Percentiles rank a stretch among this genome's conserved stretches.
These are phyloP conservation scores for Lentinus tigrinus DNA, from an alignment of 768 basidiomycete genomes.

Conservation along the genomic window DNA sequence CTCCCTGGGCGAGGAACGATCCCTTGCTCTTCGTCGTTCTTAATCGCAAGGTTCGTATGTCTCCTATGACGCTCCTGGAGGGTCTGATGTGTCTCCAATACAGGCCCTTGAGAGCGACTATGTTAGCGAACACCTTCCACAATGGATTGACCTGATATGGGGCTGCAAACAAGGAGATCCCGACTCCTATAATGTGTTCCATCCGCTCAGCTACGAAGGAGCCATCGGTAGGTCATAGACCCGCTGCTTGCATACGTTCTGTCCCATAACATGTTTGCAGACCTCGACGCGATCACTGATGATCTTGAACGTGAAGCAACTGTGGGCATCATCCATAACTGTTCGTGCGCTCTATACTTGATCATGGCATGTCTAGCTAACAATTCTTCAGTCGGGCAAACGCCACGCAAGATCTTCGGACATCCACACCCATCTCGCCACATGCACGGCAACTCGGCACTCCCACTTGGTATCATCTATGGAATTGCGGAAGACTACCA, in stretches of 20 bases:
- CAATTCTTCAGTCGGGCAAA: conserved; percentile 74
- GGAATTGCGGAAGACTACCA: conserved; percentile 86
- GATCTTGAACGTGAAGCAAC: conserved; percentile 89
- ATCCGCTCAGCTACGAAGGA: conserved; percentile 91
- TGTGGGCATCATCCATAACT: conserved; percentile 94
- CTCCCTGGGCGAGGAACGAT: conserved; percentile 86
- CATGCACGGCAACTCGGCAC: conserved; percentile 65
- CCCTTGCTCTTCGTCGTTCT: conserved; percentile 77
- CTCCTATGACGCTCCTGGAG: not conserved
- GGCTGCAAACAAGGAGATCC: conserved; percentile 81
- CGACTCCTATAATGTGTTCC: conserved; percentile 79
- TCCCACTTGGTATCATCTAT: conserved; percentile 69
- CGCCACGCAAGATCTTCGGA: conserved; percentile 82
- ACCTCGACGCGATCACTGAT: conserved; percentile 83
- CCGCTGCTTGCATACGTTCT: not conserved
- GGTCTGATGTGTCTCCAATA: not conserved
- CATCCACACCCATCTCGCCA: conserved; percentile 74
- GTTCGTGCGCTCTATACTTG: conserved; percentile 38
- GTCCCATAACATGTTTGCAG: conserved; percentile 34
- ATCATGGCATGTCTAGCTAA: not conserved
- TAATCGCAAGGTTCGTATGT: conserved; percentile 61
- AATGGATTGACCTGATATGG: conserved; percentile 96
- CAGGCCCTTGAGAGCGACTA: conserved; percentile 86
- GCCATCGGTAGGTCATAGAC: conserved; percentile 57
- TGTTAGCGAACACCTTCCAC: conserved; percentile 79